Evolutionary conservation across 2,329 filamentous ascomycete genomes (phyloP), one percentile per base, ranked within the genome.

Genomic region (Fusarium sp.): DNA sequence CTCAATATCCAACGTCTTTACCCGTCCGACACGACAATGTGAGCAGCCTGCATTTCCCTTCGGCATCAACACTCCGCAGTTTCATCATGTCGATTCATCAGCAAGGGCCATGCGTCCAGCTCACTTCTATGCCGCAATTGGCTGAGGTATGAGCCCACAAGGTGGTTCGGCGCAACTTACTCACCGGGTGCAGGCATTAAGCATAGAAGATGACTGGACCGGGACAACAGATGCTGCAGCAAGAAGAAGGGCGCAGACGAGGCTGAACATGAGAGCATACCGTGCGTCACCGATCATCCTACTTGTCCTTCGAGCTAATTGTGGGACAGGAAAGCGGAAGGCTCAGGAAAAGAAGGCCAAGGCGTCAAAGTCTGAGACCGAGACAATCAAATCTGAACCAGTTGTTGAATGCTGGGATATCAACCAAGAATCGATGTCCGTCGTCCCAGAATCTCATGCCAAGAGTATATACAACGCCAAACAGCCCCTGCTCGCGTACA

Each of bases 241-340:
- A 68, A 82, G 85, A 31, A 81, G 85, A 70, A 75, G 81, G 63
- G 80, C 80, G 68, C 85, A 86, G 78, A 86, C 82, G 66, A 82
- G 85, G 78, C 81, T 86, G 31, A 86, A 85, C 57, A 83, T 82
- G 74, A 84, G 85, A 66, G 84, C 84, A 74, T 85, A 85, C 17
- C 45, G 69, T 69, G 9, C 26, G 67, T 33, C 10, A 0, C 6
- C 3, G 5, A 4, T 2, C 1, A 17, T 8, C 6, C 22, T 2
- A 0, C 14, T 48, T 15, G 20, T 8, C 1, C 2, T 5, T 17
- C 3, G 9, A 3, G 36, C 56, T 72, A 47, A 72, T 22, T 5
- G 5, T 8, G 24, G 12, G 4, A 1, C 9, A 71, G 69, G 69
- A 17, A 72, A 72, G 36, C 69, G 69, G 3, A 72, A 72, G 22